Evolutionary conservation across 2,329 filamentous ascomycete species (phyloP), one percentile per base, ranked within the genome.

Genomic region (Cadophora luteo-olivacea): DNA sequence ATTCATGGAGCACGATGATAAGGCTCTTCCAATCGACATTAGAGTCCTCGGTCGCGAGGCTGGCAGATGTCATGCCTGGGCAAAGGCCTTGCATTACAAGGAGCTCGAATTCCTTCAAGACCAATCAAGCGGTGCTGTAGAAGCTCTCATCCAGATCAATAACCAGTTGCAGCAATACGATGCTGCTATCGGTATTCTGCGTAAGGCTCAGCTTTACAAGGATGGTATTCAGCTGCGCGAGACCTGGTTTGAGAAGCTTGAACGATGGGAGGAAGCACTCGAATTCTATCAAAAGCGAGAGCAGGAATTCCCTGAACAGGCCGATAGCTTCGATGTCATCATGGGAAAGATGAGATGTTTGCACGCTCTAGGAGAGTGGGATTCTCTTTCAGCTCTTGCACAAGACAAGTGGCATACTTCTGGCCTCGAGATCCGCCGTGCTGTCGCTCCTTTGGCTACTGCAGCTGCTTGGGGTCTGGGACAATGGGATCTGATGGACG

Each of bases 291-390:
- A 96, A 75, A 91, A 93, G 77, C 91, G 95, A 55, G 95, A 97
- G 76, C 81, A 84, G 63, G 90, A 93, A 72, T 87, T 90, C 70
- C 84, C 85, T 12, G 82, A 84, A 48, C 93, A 94, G 0, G 93
- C 97, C 68, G 95, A 98, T 65, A 94, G 93, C 0, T 93, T 99
- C 69, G 96, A 98, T 69, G 93, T 99, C 65, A 94, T 97, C 41
- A 98, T 99, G 94, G 96, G 96, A 73, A 99, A 99, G 82, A 99
- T 99, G 96, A 90, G 96, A 60, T 99, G 96, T 85, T 83, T 98
- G 72, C 96, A 99, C 78, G 97, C 96, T 9, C 85, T 99, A 45
- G 96, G 96, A 70, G 96, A 99, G 80, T 99, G 96, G 96, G 97
- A 98, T 74, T 89, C 93, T 4, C 85, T 99, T 19, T 97, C 95